Base-by-base conservation (phyloP, 2,329 filamentous ascomycete genomes). In the Albophoma yamanashiensis region DNA sequence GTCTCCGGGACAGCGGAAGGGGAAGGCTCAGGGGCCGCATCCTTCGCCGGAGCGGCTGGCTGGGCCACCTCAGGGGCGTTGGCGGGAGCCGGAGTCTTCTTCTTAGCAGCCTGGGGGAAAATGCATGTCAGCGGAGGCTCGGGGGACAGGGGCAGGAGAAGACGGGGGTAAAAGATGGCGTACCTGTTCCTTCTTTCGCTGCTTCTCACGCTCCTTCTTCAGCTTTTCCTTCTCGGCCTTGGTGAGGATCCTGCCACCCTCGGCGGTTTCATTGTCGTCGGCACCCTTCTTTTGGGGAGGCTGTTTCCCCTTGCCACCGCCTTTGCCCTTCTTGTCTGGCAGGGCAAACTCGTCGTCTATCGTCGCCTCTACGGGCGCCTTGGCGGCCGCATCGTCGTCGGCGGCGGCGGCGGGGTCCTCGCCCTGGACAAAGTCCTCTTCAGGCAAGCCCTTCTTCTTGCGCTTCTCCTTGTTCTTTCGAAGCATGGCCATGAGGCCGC, bases 171-270 rank as follows among this genome's bases (percentile, higher is more conserved):
- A 42, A 59, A 12, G 50, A 53, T 31, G 50, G 20, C 68, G 55
- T 67, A 94, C 91, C 84, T 97, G 89, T 76, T 99, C 94, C 85
- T 92, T 99, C 80, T 99, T 99, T 66, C 92, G 84, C 78, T 94
- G 90, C 85, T 99, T 99, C 80, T 99, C 94, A 63, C 91, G 87
- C 79, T 99, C 94, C 79, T 97, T 99, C 83, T 93, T 97, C 70
- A 93, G 82, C 76, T 91, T 96, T 75, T 99, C 94, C 79, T 99
- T 99, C 79, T 99, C 92, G 61, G 95, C 94, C 84, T 97, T 99
- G 45, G 91, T 96, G 78, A 97, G 86, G 56, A 97, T 82, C 59
- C 86, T 84, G 53, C 88, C 88, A 61, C 79, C 79, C 4, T 79
- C 81, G 9, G 74, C 84, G 14, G 76, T 80, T 22, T 80, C 40